Conservation (phyloP, 371 early-diverging fungal genomes). For the Capniomyces stellatus region DNA sequence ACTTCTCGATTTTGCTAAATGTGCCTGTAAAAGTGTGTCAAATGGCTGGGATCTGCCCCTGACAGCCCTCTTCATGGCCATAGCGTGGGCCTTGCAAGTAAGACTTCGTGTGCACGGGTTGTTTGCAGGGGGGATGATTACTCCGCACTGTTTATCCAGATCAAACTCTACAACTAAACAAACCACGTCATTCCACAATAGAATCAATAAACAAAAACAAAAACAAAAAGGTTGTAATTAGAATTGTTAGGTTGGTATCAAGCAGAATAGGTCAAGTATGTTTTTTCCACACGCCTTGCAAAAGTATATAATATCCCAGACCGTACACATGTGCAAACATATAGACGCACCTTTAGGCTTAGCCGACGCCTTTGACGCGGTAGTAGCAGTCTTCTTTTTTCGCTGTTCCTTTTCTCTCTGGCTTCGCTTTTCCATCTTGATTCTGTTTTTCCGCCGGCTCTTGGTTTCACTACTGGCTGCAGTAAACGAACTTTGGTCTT, state of each 20-base stretch:
- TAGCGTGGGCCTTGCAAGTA: conserved; percentile 71
- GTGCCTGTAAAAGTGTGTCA: conserved; percentile 45
- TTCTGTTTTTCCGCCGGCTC: conserved; percentile 14
- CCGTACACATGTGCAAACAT: too few species aligned
- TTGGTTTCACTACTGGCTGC: conserved; percentile 7
- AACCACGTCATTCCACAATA: background rate
- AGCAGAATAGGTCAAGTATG: too few species aligned
- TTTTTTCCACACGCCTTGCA: too few species aligned
- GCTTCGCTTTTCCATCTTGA: conserved; percentile 21
- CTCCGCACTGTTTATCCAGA: conserved; percentile 67
- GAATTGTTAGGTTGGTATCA: too few species aligned
- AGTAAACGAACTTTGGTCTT: too few species aligned
- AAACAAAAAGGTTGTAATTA: too few species aligned
- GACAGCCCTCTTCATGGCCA: conserved; percentile 63
- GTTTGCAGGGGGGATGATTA: conserved; percentile 33
- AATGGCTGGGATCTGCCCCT: conserved; percentile 53
- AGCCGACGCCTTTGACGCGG: conserved; percentile 5
- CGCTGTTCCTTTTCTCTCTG: conserved; percentile 18
- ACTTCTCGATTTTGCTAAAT: conserved; percentile 37
- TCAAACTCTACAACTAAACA: conserved; percentile 28
- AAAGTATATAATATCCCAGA: too few species aligned
- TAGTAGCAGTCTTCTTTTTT: conserved; percentile 18
- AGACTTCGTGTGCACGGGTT: conserved; percentile 53
- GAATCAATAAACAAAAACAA: too few species aligned
- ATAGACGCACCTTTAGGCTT: too few species aligned